These are phyloP conservation scores for Xylariaceae sp. DNA, from an alignment of 2,329 filamentous ascomycete genomes.

Conservation along the genomic window DNA sequence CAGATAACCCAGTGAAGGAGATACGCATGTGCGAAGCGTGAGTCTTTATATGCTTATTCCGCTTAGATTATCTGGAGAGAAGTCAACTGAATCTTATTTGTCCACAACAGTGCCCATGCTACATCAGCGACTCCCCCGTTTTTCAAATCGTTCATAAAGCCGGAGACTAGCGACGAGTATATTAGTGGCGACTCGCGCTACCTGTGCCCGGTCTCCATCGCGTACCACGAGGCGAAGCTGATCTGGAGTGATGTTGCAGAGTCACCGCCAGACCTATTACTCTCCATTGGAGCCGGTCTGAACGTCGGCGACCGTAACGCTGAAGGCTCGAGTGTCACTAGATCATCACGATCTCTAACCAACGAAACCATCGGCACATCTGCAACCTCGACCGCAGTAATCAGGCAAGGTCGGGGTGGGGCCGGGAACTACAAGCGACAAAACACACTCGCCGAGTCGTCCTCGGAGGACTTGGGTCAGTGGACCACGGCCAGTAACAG, in stretches of 20 bases:
- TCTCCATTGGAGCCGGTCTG: constrained; percentile 36
- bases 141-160: constrained; percentile 36
- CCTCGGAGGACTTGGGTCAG: constrained; percentile 3
- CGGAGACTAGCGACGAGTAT: constrained; percentile 31
- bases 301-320: constrained; percentile 32
- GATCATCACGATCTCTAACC: constrained; percentile 24
- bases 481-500: constrained; percentile 18
- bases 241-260: constrained; percentile 34
- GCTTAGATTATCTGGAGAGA: not conserved
- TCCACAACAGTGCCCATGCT: constrained; percentile 31
- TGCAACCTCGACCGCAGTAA: constrained; percentile 23
- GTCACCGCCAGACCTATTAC: constrained; percentile 32
- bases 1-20: constrained; percentile 33
- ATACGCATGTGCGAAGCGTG: constrained; percentile 39
- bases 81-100: not conserved
- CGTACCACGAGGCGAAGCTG: constrained; percentile 33
- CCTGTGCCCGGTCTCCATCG: constrained; percentile 33
- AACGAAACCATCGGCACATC: constrained; percentile 27
- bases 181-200: constrained; percentile 27
- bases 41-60: constrained; percentile 14
- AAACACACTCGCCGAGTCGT: constrained; percentile 1
- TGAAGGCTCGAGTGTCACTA: constrained; percentile 12
- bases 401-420: constrained; percentile 35
- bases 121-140: constrained; percentile 37
- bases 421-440: constrained; percentile 36